phyloP scores from a whole-genome alignment of 495 filamentous ascomycete species.

The Neurospora hispaniola region DNA sequence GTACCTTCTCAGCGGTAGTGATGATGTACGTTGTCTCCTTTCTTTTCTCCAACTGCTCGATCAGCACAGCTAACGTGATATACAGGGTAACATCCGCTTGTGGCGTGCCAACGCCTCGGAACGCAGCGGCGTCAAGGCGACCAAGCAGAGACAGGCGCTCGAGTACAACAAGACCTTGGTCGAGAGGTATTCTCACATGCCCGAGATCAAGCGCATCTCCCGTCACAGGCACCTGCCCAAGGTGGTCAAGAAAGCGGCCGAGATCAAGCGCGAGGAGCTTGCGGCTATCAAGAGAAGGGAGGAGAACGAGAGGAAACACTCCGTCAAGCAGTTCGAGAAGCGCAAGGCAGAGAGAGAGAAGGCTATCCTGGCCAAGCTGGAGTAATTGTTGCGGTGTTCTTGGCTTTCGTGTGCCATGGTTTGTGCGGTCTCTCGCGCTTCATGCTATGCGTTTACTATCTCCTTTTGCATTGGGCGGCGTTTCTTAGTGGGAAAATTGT shows the following conservation, averaged over 20 bases:
- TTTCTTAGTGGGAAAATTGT: constrained; percentile 2
- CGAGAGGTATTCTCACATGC: constrained; percentile 87
- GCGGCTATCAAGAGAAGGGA: constrained; percentile 75
- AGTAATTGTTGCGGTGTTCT: constrained; percentile 33
- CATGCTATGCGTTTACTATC: not conserved
- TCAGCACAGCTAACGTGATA: not conserved
- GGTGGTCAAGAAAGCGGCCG: constrained; percentile 90
- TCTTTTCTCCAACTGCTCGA: not conserved
- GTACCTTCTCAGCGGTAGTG: constrained; percentile 75
- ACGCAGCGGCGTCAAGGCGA: constrained; percentile 74
- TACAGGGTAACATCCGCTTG: constrained; percentile 69
- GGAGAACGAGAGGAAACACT: constrained; percentile 91
- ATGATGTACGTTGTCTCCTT: constrained; percentile 42
- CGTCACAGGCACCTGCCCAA: constrained; percentile 87
- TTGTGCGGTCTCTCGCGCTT: not conserved
- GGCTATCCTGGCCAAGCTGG: constrained; percentile 70
- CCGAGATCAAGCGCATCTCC: constrained; percentile 83
- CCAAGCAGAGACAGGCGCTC: constrained; percentile 71
- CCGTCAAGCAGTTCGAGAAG: constrained; percentile 61
- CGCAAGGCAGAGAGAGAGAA: constrained; percentile 84
- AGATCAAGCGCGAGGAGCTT: constrained; percentile 91
- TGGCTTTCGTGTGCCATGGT: not conserved
- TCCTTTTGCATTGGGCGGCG: constrained; percentile 17
- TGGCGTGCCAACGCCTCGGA: constrained; percentile 87
- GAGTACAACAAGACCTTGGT: constrained; percentile 84